These are phyloP conservation scores for Tricholoma flavovirens DNA, from an alignment of 768 basidiomycete species.

Conservation along the genomic window DNA sequence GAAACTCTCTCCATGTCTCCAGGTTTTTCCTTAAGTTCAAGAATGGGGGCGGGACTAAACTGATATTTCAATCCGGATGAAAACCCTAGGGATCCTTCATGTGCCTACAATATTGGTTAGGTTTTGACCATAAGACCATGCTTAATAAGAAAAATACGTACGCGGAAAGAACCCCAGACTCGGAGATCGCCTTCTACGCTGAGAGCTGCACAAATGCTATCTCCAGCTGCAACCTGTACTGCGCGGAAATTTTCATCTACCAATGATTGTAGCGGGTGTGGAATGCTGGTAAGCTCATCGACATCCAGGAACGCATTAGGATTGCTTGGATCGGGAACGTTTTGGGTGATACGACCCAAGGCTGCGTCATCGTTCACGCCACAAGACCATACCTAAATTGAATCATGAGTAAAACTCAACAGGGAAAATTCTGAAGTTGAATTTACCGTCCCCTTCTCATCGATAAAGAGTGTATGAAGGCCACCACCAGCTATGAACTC, in stretches of 20 bases:
- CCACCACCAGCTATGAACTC: conserved; percentile 81
- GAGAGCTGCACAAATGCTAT: conserved; percentile 83
- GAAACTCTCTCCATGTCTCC: conserved; percentile 68
- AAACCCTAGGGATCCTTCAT: conserved; percentile 84
- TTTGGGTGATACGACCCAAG: conserved; percentile 69
- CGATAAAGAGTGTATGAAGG: conserved; percentile 83
- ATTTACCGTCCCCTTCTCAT: conserved; percentile 86
- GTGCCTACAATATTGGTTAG: conserved; percentile 38
- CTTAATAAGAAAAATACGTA: conserved; percentile 29
- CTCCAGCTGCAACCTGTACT: conserved; percentile 77
- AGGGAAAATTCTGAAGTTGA: background rate
- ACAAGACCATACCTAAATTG: conserved; percentile 72
- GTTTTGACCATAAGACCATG: conserved; percentile 1
- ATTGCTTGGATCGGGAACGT: conserved; percentile 55
- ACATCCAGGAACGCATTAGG: conserved; percentile 52
- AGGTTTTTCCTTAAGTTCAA: conserved; percentile 54
- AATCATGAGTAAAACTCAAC: background rate
- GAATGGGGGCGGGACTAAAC: conserved; percentile 55
- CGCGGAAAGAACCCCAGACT: conserved; percentile 88
- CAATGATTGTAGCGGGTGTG: conserved; percentile 63
- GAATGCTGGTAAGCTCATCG: conserved; percentile 48
- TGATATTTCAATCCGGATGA: conserved; percentile 62
- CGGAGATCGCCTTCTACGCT: conserved; percentile 74
- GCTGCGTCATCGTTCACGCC: conserved; percentile 88
- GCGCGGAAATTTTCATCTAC: conserved; percentile 80